Base-by-base conservation (phyloP, 768 basidiomycete genomes). In the Pisolithus microcarpus region DNA sequence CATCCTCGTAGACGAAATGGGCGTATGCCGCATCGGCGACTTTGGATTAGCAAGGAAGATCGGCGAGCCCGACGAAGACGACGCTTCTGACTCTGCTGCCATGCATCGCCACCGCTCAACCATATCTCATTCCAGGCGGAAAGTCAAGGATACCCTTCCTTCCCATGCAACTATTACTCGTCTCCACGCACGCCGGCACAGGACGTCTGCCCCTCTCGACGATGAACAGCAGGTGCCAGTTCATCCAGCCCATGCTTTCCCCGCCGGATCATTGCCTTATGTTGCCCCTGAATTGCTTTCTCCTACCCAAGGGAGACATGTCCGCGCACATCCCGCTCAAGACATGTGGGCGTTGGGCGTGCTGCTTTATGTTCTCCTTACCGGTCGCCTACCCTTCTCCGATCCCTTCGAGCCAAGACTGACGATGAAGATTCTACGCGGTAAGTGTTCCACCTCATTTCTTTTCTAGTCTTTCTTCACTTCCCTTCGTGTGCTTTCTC, bases 311-410 rank as follows among this genome's bases (percentile, higher is more conserved):
- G 76, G 79, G 0, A 63, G 23, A 28, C 50, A 49, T 16, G 49
- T 55, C 23, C 58, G 65, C 23, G 59, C 61, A 7, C 70, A 80
- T 58, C 85, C 92, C 2, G 81, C 88, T 0, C 90, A 93, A 62
- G 96, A 99, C 56, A 84, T 98, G 26, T 99, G 96, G 96, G 93
- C 96, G 0, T 71, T 97, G 2, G 96, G 96, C 0, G 83, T 93
- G 49, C 77, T 96, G 55, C 80, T 99, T 2, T 90, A 92, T 62
- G 82, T 85, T 7, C 73, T 99, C 1, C 75, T 98, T 18, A 84
- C 83, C 0, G 92, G 92, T 3, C 72, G 75, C n/a, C 72, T 98
- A 7, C 96, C 96, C 0, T 97, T 97, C 65, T 70, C 64, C 31
- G 95, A 99, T 66, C 72, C 85, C 0, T 99, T 89, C 60, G 95